These are phyloP conservation scores for Crinitomyces ghanaensis DNA, from an alignment of 805 yeast genomes.

Conservation along the genomic window DNA sequence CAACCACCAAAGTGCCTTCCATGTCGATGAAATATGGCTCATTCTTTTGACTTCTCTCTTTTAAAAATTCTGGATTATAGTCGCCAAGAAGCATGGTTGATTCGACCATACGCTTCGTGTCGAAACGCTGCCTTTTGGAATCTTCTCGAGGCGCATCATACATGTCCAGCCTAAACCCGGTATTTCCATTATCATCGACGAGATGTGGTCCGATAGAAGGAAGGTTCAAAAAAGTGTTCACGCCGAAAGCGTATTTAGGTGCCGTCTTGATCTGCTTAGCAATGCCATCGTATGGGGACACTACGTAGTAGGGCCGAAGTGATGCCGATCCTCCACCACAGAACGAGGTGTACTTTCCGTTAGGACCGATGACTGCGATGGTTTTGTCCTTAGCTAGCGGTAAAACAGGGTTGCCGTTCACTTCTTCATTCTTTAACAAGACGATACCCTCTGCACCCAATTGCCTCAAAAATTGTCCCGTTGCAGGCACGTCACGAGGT, in stretches of 20 bases:
- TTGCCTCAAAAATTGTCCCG: conserved; percentile 32
- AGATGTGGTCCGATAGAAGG: conserved; percentile 25
- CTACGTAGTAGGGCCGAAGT: conserved; percentile 35
- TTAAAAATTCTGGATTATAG: conserved; percentile 9
- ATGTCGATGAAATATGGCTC: conserved; percentile 33
- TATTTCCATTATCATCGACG: conserved; percentile 6
- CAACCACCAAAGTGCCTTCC: conserved; percentile 36
- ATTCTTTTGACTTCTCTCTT: conserved; percentile 2
- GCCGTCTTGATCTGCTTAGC: conserved; percentile 19
- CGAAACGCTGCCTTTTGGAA: conserved; percentile 9
- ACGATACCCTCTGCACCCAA: conserved; percentile 44
- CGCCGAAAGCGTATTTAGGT: conserved; percentile 28
- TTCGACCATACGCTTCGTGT: conserved; percentile 5
- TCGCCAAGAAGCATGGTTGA: conserved; percentile 13
- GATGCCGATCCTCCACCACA: conserved; percentile 59
- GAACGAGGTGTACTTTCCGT: conserved; percentile 37
- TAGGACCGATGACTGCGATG: conserved; percentile 49
- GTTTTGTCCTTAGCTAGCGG: conserved; percentile 36
- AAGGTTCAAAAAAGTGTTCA: conserved; percentile 26
- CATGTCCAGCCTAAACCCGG: conserved; percentile 7
- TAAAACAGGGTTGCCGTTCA: conserved; percentile 28
- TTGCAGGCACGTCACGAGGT: conserved; percentile 37
- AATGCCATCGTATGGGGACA: conserved; percentile 40
- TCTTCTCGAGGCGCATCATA: conserved; percentile 5
- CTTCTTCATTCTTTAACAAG: conserved; percentile 46